Base-by-base conservation (phyloP, 2,329 filamentous ascomycete species). In the Epichloe coenophiala region DNA sequence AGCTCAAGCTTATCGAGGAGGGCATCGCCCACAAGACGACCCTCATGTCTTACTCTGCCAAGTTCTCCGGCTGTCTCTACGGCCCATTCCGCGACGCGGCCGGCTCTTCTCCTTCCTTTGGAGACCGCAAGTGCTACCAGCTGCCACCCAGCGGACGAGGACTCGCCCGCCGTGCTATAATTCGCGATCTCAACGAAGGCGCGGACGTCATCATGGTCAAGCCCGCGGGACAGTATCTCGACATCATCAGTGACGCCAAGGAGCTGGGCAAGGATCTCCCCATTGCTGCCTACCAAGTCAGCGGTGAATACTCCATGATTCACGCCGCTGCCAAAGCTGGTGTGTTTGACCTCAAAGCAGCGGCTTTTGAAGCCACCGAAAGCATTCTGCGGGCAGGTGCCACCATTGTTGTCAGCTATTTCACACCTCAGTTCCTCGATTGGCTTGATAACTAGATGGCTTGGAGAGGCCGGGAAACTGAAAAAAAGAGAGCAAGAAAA, bases 121-220 rank as follows among this genome's bases (percentile, higher is more conserved):
- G 93, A 56, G 93, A 98, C 70, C 82, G 93, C 59, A 84, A 86
- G 66, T 97, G 93, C 78, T 98, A 98, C 72, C 93, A 98, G 71
- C 78, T 98, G 11, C 93, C 93, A 1, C 88, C 89, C 0, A 90
- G 90, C 54, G 93, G 90, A 27, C 84, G 93, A 47, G 93, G 93
- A 36, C 80, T 98, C 43, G 93, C 93, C 15, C 82, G 93, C 57
- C 81, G 93, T 58, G 93, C 93, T 46, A 96, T 98, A 57, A 72
- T 81, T 40, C 80, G 93, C 58, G 93, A 98, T 64, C 91, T 98
- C 58, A 78, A 77, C 56, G 93, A 98, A 70, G 93, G 93, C 27
- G 93, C 93, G 19, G 93, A 98, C 63, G 88, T 96, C 59, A 95
- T 98, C 69, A 96, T 98, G 91, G 93, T 98, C 55, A 98, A 98